Evolutionary conservation across 225 moss, liverwort and hornwort genomes (phyloP).

Genomic region (Climacium dendroides): DNA sequence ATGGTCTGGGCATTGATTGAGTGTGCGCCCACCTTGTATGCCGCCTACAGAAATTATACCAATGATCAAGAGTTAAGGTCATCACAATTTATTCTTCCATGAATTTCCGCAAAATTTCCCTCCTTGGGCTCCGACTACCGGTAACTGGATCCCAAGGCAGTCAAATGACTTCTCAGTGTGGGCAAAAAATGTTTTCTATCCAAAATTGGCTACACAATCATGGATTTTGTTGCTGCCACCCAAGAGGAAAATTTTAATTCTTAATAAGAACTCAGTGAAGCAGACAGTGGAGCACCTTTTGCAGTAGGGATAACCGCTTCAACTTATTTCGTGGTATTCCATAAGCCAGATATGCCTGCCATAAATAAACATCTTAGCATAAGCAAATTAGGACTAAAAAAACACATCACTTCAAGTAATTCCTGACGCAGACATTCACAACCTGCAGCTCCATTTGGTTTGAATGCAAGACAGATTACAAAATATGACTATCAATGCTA

Average conservation of each 20-base stretch:
- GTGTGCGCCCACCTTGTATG: constrained; percentile 67
- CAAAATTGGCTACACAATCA: neutral
- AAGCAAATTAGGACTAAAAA: neutral
- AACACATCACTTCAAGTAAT: neutral
- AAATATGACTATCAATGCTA: neutral
- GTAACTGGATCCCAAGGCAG: neutral
- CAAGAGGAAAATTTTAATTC: neutral
- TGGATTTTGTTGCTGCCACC: neutral
- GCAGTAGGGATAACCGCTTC: constrained; percentile 67
- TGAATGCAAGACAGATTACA: neutral
- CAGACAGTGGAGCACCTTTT: constrained; percentile 38
- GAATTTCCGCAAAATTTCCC: neutral
- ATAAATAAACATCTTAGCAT: neutral
- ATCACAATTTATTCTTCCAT: neutral
- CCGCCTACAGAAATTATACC: constrained; percentile 31
- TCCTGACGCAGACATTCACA: neutral
- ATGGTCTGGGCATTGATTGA: constrained; percentile 80
- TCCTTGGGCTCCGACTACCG: neutral
- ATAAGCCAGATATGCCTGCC: constrained; percentile 83
- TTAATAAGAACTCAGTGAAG: neutral
- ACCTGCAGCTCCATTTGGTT: neutral
- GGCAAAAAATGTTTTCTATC: neutral
- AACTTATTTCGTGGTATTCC: constrained; percentile 74
- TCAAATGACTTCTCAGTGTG: neutral
- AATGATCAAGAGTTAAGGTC: neutral